phyloP scores from a whole-genome alignment of 306 rosid species.

The Datisca glomerata region DNA sequence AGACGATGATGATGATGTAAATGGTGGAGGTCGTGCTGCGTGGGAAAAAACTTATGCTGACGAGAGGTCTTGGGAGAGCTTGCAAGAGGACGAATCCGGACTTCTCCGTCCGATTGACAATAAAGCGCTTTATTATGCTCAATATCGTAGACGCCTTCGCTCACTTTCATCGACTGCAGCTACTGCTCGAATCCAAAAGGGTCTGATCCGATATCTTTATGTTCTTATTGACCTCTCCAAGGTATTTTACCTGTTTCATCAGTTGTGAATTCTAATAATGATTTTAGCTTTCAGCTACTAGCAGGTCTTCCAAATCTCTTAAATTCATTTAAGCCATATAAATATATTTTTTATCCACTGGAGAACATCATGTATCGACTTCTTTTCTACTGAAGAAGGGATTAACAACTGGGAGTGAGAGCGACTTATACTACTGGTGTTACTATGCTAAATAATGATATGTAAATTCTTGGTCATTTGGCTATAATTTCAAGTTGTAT shows the following conservation, averaged over 20 bases:
- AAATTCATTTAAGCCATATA: no score
- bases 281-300: no score
- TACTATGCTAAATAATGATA: no score
- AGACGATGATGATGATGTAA: slow-evolving; percentile 63
- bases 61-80: slow-evolving; percentile 91
- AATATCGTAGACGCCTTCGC: slow-evolving; percentile 84
- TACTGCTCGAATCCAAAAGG: slow-evolving; percentile 78
- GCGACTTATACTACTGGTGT: no score
- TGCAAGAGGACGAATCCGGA: slow-evolving; percentile 96
- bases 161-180: slow-evolving; percentile 47
- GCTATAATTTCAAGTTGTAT: no score
- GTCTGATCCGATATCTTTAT: slow-evolving; percentile 80
- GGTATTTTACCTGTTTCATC: slow-evolving; percentile 28
- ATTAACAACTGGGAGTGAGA: no score
- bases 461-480: no score
- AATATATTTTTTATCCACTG: no score
- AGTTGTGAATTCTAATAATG: not conserved
- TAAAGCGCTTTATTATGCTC: slow-evolving; percentile 64
- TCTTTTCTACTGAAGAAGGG: no score
- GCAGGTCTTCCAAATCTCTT: no score
- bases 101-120: slow-evolving; percentile 82
- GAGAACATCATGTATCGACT: no score
- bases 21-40: slow-evolving; percentile 56
- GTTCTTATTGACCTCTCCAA: slow-evolving; percentile 66
- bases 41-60: slow-evolving; percentile 94